A percentile compares a stretch with the other conserved stretches of the same genome.
phyloP scores from a whole-genome alignment of 2,329 filamentous ascomycete species.

The Calonectria henricotiae region DNA sequence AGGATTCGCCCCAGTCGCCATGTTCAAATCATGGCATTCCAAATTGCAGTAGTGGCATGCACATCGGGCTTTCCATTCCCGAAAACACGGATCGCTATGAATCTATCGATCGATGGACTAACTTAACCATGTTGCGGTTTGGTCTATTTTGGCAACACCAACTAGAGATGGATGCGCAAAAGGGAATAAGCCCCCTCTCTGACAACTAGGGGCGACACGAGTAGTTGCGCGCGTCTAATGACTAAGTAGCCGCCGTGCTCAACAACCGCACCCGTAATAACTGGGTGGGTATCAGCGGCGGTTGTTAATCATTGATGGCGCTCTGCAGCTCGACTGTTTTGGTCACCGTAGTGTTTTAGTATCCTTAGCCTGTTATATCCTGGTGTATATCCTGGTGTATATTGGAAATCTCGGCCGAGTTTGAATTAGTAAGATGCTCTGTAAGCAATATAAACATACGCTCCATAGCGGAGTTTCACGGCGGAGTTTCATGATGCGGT shows the following conservation, averaged over 20 bases:
- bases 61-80: neutral
- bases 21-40: neutral
- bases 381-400: neutral
- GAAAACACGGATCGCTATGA: neutral
- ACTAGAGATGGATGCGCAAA: neutral
- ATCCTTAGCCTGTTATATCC: neutral
- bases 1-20: neutral
- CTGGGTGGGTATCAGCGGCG: neutral
- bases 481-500: neutral
- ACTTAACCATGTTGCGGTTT: neutral
- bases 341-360: neutral
- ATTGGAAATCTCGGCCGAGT: neutral
- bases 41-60: neutral
- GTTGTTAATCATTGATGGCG: neutral
- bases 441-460: neutral
- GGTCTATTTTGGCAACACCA: neutral
- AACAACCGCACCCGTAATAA: neutral
- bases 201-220: neutral
- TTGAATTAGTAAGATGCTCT: slow-evolving; percentile 1
- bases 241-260: slow-evolving; percentile 34
- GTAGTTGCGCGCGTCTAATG: slow-evolving; percentile 35
- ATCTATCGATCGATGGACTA: neutral
- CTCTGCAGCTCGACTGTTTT: neutral
- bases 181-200: neutral
- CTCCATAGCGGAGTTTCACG: neutral